Conservation (phyloP, 2,329 filamentous ascomycete genomes). For the Colletotrichum sp. region DNA sequence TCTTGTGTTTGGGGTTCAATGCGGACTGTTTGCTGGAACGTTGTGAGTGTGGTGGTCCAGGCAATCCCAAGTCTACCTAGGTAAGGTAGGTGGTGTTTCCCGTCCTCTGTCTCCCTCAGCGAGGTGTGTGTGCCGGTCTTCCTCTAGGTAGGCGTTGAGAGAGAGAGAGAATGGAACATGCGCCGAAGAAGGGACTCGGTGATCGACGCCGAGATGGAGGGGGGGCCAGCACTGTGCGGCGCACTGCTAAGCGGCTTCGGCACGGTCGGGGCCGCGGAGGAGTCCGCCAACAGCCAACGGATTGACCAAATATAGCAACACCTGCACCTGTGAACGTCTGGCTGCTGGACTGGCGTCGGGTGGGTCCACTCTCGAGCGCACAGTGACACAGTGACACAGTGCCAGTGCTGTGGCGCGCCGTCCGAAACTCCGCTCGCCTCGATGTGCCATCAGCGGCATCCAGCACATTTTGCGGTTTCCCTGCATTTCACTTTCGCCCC, state of each 20-base stretch:
- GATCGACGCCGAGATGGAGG: neutral
- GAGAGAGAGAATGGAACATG: neutral
- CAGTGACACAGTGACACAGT: neutral
- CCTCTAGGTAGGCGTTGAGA: neutral
- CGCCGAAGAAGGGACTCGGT: neutral
- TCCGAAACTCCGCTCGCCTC: neutral
- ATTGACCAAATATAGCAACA: neutral
- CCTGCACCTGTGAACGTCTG: neutral
- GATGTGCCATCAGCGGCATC: neutral
- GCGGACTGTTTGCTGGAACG: conserved; percentile 4
- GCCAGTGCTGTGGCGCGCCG: neutral
- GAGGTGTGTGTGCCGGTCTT: neutral
- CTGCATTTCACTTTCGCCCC: neutral
- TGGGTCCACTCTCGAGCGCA: neutral
- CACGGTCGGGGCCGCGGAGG: neutral
- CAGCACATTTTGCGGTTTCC: neutral
- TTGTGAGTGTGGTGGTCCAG: neutral
- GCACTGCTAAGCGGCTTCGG: neutral
- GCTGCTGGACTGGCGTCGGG: neutral
- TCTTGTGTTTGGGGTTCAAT: conserved; percentile 17
- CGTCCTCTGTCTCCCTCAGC: neutral
- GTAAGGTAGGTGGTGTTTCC: neutral
- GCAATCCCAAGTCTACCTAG: neutral
- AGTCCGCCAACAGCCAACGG: neutral
- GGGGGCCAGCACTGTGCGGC: neutral